Evolutionary conservation across 768 basidiomycete genomes (phyloP), one percentile per base, ranked within the genome.

Genomic region (Lactifluus pinguis): DNA sequence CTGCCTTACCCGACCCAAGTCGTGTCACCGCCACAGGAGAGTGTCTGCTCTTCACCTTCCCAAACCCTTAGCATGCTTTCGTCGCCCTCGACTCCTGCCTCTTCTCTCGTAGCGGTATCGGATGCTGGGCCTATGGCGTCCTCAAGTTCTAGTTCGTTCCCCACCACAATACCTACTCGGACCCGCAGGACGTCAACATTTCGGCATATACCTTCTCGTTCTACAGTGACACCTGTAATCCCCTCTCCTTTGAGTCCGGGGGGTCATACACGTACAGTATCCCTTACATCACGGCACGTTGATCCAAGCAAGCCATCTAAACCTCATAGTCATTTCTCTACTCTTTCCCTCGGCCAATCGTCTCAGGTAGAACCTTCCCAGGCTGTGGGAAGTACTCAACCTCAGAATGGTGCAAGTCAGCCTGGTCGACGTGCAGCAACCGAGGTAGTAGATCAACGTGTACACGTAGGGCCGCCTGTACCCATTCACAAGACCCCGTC

Each of bases 111-210:
- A 9, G 30, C 11, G 32, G 38, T 25, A 41, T 29, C 57, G 15
- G 50, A 49, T 47, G 45, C 17, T n/a, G 44, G 15, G 32, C 47
- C 36, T 21, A 25, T 21, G 3, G 34, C 48, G 39, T 53, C 57
- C 32, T 42, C 61, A 52, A 54, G 61, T 47, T 21, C 56, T 15
- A 49, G 32, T n/a, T 45, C 52, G 29, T 42, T 55, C 29, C 30
- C 53, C 19, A 19, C 38, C 39, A 29, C 41, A 34, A 42, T 65
- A 3, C 54, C 68, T 10, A 57, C 69, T 10, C 69, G 75, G 51
- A 81, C 70, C 13, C 69, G 75, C 49, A 81, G 75, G 63, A 66
- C 75, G 3, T 79, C 83, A 1, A 82, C 81, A 0, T 83, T 84
- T 68, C 77, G 83, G 30, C 80, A 77, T 51, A 67, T 84, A 19